A percentile compares a stretch with the other conserved stretches of the same genome.
Conservation (phyloP, 78 protist genomes). For the Pelomyxa schiedti region DNA sequence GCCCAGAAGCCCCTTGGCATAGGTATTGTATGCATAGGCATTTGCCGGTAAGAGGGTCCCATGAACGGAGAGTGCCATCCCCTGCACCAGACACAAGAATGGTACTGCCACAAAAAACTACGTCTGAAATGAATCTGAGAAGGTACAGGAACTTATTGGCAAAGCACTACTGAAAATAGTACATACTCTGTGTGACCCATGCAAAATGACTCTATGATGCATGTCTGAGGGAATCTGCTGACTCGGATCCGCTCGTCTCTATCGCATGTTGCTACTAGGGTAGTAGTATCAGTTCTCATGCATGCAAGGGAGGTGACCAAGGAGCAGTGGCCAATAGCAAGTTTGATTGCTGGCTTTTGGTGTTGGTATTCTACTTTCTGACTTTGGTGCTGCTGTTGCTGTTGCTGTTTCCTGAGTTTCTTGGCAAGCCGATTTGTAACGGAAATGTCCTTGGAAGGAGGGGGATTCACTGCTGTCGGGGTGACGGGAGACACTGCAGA, state of each 20-base stretch:
- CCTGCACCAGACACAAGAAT: background rate
- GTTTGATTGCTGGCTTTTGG: no score
- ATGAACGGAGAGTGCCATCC: background rate
- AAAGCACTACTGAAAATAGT: no score
- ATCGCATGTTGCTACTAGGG: background rate
- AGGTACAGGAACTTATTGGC: no score
- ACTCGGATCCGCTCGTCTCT: constrained; percentile 6
- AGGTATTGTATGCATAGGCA: background rate
- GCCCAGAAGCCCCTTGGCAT: no score
- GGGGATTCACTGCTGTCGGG: no score
- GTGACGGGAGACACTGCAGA: no score
- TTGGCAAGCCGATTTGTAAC: no score
- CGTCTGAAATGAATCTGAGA: background rate
- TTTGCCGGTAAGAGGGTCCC: background rate
- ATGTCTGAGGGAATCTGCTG: background rate
- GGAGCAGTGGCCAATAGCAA: background rate
- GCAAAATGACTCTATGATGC: background rate
- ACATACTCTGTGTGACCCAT: constrained; percentile 11
- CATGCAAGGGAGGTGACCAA: background rate
- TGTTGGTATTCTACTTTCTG: no score
- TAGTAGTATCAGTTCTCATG: background rate
- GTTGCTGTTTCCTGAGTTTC: no score
- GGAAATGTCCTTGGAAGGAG: no score
- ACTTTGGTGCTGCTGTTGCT: no score
- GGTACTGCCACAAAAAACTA: background rate